Evolutionary conservation across 805 yeast species (phyloP), one percentile per base, ranked within the genome.

Genomic region (Candida pseudofarinosa): DNA sequence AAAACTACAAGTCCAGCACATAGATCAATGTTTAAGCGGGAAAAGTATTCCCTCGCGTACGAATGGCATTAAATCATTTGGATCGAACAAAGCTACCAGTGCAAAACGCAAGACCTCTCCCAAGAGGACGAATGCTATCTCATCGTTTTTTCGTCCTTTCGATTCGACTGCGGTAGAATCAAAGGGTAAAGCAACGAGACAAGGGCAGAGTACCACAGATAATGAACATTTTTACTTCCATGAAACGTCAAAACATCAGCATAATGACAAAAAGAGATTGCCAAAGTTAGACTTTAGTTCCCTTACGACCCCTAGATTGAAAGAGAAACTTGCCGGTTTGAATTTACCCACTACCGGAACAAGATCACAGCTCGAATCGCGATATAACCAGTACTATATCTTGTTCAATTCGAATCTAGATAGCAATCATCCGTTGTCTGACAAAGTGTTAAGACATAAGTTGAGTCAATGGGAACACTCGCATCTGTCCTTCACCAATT

Each of bases 401-500:
- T 56, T 88, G 8, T 85, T 83, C 80, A 90, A 90, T 56, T 82
- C 96, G 10, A 88, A 88, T 54, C 73, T 81, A 35, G 96, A 88
- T 55, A 76, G 89, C 4, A 65, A 76, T 30, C 71, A 69, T 23
- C 96, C 96, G 0, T 77, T 76, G 3, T 62, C 77, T 19, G 81
- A 79, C 17, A 63, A 67, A 32, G 75, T 77, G 4, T 59, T 90
- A 38, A 67, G 77, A 38, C 77, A 73, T 41, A 75, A 74, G 40
- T 67, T 90, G 32, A 58, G 63, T 17, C 79, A 80, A 52, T 85
- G 95, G 95, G 96, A 88, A 54, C 48, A 59, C 58, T 56, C 63
- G 18, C 71, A 62, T 54, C 71, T 50, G 64, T 63, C 62, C 31
- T 59, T 67, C 46, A 51, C 48, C 47, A 41, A 49, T 52, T 48